Base-by-base conservation (phyloP, 2,329 filamentous ascomycete genomes). In the Pseudogymnoascus sp. region DNA sequence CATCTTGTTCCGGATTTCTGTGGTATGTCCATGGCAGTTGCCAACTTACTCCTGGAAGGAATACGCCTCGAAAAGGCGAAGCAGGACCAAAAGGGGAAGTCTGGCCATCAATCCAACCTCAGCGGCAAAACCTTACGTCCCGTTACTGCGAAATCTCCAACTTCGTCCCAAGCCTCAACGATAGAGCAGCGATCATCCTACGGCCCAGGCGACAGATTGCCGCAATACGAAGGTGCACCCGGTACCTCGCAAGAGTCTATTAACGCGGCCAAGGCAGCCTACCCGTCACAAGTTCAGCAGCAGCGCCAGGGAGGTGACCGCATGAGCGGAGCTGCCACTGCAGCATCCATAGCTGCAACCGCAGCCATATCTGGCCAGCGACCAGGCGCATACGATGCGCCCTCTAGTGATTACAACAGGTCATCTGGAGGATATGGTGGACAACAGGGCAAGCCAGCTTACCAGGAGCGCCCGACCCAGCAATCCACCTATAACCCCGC, bases 1-100 rank as follows among this genome's bases (percentile, higher is more conserved):
- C 94, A 99, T 75, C 84, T 99, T 67, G 93, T 99, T 33, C 94
- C 94, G 18, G 94, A 99, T 74, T 99, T 99, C 77, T 99, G 94
- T 74, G 94, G 94, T 68, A 99, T 99, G 92, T 95, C 92, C 28
- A 97, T 97, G 94, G 89, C 94, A 62, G 89, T 90, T 37, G 94
- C 94, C 43, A 97, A 97, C 74, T 86, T 95, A 71, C 97, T 99
- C 66, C 75, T 97, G 60, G 88, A 92, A 65, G 90, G 92, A 58
- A 89, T 97, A 68, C 85, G 90, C 70, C 86, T 86, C 58, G 87
- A 89, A 63, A 95, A 92, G 76, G 83, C 85, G 63, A 75, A 79
- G 58, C 80, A 88, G 75, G 79, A 79, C 59, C 33, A 38, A 12
- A 58, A 58, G 57, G 57, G 57, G 61, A 83, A 80, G 68, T 33